Evolutionary conservation across 1,139 yeast species (phyloP), one percentile per base, ranked within the genome.

Genomic region (Magnusiomyces suaveolens): DNA sequence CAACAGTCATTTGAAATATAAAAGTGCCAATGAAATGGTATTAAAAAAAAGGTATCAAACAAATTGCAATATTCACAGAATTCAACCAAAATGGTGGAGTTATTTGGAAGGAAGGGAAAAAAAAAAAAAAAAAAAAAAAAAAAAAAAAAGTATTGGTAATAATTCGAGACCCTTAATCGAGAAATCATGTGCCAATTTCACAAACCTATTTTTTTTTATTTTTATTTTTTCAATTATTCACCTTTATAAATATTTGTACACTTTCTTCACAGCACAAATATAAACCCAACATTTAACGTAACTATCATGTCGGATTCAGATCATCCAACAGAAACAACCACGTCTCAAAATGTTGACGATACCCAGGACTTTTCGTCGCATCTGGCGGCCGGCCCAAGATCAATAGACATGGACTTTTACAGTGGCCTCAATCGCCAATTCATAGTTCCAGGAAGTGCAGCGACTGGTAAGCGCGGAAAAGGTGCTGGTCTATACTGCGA

Each of bases 401-500:
- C 47, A 24, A 44, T 25, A 23, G 23, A 44, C 3, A 44, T 44
- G 36, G 69, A 71, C 52, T 68, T 78, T 46, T 67, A 72, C 29
- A 70, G 71, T 43, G 74, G 74, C 49, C 59, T 79, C 52, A 78
- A 78, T 60, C 72, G 75, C 57, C 71, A 75, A 39, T 70, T 74
- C 8, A 67, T 81, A 38, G 77, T 75, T 2, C 71, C 76, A 1
- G 69, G 71, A 1, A 73, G 76, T 8, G 70, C 80, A 1, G 67
- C 75, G 1, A 67, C 70, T 1, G 73, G 76, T 1, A 72, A 71
- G 43, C 75, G 81, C 52, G 88, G 88, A 49, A 77, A 82, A 60
- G 85, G 81, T 20, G 81, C 85, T 60, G 96, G 96, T 1, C 89
- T 89, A 67, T 79, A 81, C 62, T 90, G 97, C 69, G 87, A 85